Evolutionary conservation across 2,329 filamentous ascomycete species (phyloP), one percentile per base, ranked within the genome.

Genomic region (Scortechinia acanthostroma): DNA sequence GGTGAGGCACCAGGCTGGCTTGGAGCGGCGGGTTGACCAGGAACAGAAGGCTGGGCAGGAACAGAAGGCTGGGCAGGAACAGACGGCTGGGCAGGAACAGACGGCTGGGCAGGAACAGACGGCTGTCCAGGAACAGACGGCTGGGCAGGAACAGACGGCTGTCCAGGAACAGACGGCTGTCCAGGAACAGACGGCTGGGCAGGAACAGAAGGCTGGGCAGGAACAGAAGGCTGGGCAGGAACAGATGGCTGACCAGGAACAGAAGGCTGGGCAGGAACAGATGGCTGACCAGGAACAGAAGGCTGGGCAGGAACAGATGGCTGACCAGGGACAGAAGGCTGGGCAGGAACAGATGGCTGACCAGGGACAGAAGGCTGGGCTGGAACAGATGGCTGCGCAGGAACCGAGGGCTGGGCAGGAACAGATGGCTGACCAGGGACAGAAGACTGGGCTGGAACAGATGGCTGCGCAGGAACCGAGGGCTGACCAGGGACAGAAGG

Each of bases 301-400:
- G 21, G 33, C 6, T 50, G 49, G 19, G 49, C 42, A 25, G 47
- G 46, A 28, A 51, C 51, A 23, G 44, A 46, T 28, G 52, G 25
- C 23, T 46, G 47, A 44, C 51, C 44, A 6, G 30, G 23, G 37
- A 45, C 47, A 40, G 51, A 45, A 19, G 43, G 21, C 13, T 45
- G 46, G 22, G 48, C 52, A 40, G 49, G 50, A 15, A 49, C 40
- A 16, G 49, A 42, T n/a, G n/a, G n/a, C n/a, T n/a, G n/a, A n/a
- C n/a, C n/a, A n/a, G n/a, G n/a, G n/a, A n/a, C n/a, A n/a, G n/a
- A n/a, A n/a, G n/a, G n/a, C n/a, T n/a, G n/a, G n/a, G n/a, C n/a
- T n/a, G n/a, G n/a, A n/a, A n/a, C n/a, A n/a, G n/a, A n/a, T n/a
- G n/a, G n/a, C n/a, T n/a, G n/a, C n/a, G n/a, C n/a, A n/a, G n/a